phyloP scores from a whole-genome alignment of 805 yeast species.

The Suhomyces canberraensis region DNA sequence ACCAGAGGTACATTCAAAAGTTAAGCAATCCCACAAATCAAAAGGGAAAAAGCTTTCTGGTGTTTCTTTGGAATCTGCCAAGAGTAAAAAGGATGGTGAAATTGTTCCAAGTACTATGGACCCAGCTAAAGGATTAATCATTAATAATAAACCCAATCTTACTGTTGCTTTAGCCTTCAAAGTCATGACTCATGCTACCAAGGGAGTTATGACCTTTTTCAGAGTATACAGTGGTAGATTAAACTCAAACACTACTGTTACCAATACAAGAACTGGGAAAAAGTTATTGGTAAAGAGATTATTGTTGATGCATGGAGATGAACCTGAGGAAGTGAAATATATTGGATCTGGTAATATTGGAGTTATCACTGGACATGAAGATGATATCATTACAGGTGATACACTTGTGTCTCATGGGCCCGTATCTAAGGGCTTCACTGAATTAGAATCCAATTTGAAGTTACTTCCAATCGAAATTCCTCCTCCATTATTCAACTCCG shows the following conservation, averaged over 20 bases:
- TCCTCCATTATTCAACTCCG: constrained; percentile 87
- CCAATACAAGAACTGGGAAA: constrained; percentile 68
- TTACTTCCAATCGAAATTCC: constrained; percentile 81
- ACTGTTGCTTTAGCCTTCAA: constrained; percentile 87
- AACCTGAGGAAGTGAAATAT: constrained; percentile 64
- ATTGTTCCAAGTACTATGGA: constrained; percentile 37
- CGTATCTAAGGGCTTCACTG: constrained; percentile 41
- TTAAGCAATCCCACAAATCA: constrained; percentile 9
- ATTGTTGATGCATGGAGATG: constrained; percentile 84
- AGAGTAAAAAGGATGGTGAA: constrained; percentile 10
- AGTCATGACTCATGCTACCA: constrained; percentile 78
- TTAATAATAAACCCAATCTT: constrained; percentile 56
- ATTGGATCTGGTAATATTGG: constrained; percentile 85
- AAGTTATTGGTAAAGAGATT: constrained; percentile 65
- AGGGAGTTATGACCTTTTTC: constrained; percentile 81
- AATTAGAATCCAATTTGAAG: constrained; percentile 40
- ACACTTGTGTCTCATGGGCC: constrained; percentile 67
- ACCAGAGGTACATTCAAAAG: constrained; percentile 49
- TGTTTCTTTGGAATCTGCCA: constrained; percentile 18
- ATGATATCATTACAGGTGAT: constrained; percentile 83
- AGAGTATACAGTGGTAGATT: constrained; percentile 85
- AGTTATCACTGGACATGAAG: constrained; percentile 70
- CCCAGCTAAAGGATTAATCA: constrained; percentile 43
- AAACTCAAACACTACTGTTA: constrained; percentile 55
- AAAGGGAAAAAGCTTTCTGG: too few relatives aligned